Base-by-base conservation (phyloP, 306 rosid genomes). In the Lathyrus sativus region DNA sequence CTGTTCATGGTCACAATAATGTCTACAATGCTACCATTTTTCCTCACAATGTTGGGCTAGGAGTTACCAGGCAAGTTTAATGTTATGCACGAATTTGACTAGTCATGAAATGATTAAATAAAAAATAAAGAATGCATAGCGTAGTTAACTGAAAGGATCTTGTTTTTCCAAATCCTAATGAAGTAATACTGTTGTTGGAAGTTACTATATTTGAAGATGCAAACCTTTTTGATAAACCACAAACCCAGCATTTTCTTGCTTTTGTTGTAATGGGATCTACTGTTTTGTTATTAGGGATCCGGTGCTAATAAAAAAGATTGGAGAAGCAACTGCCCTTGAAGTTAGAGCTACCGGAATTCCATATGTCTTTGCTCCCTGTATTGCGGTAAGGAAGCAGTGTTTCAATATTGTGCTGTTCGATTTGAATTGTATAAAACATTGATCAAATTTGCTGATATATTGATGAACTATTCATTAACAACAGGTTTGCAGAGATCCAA, bases 271-370 rank as follows among this genome's bases (percentile, higher is more conserved):
- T 11, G 59, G 33, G 26, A 53, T 19, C 59, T 53, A 4, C 15
- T 76, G 39, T 50, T 41, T 7, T 35, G 1, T 35, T 59, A 55
- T 28, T 19, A 92, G 98, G 87, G 98, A 93, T 73, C 98, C 97
- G 1, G 66, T 69, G 70, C 97, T 93, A 14, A 59, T 93, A 44
- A 93, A 87, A 78, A 88, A 74, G 83, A 93, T 93, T 57, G 98
- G 98, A 62, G 98, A 80, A 1, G 98, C 98, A 46, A 93, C 98
- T 54, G 98, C 97, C 1, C 96, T 92, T 60, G 98, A 92, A 92
- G 98, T 92, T 66, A 86, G 98, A 74, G 98, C 98, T 6, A 90
- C 98, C 2, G 98, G 98, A 76, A 88, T 93, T 82, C 98, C 85
- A 37, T 93, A 93, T 48, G 91, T 17, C 17, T 93, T 93, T 76